Conservation (phyloP, 768 basidiomycete genomes). For the Nidularia pulvinata region DNA sequence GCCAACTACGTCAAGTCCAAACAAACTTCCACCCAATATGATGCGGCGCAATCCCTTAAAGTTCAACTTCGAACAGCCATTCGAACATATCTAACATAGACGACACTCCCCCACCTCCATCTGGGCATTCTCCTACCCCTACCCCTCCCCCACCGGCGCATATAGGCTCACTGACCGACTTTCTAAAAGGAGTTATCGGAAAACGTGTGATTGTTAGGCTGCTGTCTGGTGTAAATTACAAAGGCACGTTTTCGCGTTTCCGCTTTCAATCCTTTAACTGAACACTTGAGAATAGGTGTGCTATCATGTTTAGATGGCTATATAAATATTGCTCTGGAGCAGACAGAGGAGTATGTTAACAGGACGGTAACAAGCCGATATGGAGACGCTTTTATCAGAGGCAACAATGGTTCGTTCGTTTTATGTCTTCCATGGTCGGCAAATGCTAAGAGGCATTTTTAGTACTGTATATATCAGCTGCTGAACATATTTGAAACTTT, state of each 20-base stretch:
- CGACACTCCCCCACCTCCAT: constrained; percentile 19
- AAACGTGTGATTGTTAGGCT: constrained; percentile 92
- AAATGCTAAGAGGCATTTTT: constrained; percentile 4
- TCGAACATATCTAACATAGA: constrained; percentile 10
- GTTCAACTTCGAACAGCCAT: too few relatives aligned
- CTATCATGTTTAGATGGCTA: constrained; percentile 97
- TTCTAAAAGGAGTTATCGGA: constrained; percentile 95
- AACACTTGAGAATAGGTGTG: constrained; percentile 54
- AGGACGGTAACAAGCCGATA: constrained; percentile 87
- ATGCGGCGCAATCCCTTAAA: too few relatives aligned
- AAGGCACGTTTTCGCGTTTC: constrained; percentile 48
- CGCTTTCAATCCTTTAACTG: background rate
- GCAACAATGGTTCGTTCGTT: constrained; percentile 75
- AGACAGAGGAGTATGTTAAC: constrained; percentile 94
- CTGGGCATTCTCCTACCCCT: constrained; percentile 30
- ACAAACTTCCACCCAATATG: too few relatives aligned
- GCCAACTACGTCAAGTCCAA: too few relatives aligned
- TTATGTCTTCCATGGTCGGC: background rate
- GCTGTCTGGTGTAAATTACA: constrained; percentile 92
- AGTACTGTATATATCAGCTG: constrained; percentile 84
- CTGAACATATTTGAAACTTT: constrained; percentile 30
- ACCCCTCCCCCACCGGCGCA: constrained; percentile 45
- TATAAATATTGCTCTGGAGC: constrained; percentile 99
- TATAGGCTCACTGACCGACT: constrained; percentile 89
- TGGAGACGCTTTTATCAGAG: constrained; percentile 94